Evolutionary conservation across 192 early-diverging fungal genomes (phyloP), one percentile per base, ranked within the genome.

Genomic region (Gaertneriomyces semiglobifer): DNA sequence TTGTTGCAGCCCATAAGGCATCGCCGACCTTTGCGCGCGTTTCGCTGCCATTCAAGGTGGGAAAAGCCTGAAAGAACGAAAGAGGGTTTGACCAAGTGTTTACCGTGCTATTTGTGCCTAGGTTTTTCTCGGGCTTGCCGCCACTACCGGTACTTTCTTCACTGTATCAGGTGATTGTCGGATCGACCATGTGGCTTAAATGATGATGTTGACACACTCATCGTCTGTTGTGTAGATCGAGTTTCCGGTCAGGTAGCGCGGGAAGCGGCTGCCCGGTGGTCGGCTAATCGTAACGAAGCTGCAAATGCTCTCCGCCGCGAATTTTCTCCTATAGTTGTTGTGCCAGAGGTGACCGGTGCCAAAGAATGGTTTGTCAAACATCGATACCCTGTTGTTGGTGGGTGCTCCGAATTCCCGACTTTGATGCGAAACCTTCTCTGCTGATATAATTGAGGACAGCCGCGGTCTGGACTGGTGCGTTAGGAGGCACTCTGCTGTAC

Each of bases 61-160:
- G 53, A 2, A 33, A 0, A 0, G 10, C 39, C 16, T 14, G 4
- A 0, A 33, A 39, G 55, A 8, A 38, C 39, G 55, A 33, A 3
- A n/a, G 25, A 20, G 25, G 0, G 2, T 12, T n/a, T 0, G 11
- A 33, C 16, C 33, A n/a, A 61, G 5, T 39, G 14, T 14, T 41
- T 39, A 12, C 3, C 39, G 25, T 14, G 12, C n/a, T 47, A n/a
- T 14, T 14, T 46, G 14, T 54, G 4, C 12, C 0, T 19, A 58
- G 53, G 58, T 57, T 16, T 65, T 64, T 18, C 38, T 71, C 4
- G 45, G 55, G 39, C 54, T 64, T 18, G 69, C 33, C 6, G 45
- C 50, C 5, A 59, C 62, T 25, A 64, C 69, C 9, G 69, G 62
- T 33, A 71, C 68, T n/a, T 71, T 65, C 69, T 63, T 71, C 52